phyloP scores from a whole-genome alignment of 1,284 basidiomycete genomes.

The Mixia osmundae region DNA sequence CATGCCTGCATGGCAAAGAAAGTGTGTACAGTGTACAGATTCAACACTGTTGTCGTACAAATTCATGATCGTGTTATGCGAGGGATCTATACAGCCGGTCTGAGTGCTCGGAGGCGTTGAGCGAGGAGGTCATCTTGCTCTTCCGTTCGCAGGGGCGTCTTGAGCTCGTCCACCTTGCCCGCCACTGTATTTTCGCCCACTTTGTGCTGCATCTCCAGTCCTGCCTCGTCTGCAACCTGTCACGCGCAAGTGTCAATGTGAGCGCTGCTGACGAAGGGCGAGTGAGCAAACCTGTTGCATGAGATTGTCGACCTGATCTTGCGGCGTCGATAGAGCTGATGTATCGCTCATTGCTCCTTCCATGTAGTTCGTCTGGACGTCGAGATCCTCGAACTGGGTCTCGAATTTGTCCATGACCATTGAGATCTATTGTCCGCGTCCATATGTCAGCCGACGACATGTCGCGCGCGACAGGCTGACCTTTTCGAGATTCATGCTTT shows the following conservation, averaged over 20 bases:
- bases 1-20: too few relatives aligned
- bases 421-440: conserved; percentile 44
- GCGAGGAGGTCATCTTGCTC: conserved; percentile 62
- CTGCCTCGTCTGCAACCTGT: conserved; percentile 79
- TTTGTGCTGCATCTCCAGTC: conserved; percentile 68
- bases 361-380: conserved; percentile 96
- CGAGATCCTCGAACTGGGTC: conserved; percentile 80
- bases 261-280: background rate
- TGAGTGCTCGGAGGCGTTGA: conserved; percentile 50
- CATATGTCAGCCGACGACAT: background rate
- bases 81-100: too few relatives aligned
- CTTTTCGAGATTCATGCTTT: conserved; percentile 92
- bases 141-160: conserved; percentile 22
- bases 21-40: too few relatives aligned
- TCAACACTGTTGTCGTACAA: too few relatives aligned
- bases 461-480: conserved; percentile 29
- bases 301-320: conserved; percentile 85
- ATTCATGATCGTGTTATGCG: too few relatives aligned
- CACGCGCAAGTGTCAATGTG: background rate
- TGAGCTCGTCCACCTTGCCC: conserved; percentile 23
- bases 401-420: conserved; percentile 99
- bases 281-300: conserved; percentile 45
- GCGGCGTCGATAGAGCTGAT: conserved; percentile 77
- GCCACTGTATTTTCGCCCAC: conserved; percentile 29
- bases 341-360: conserved; percentile 87